Evolutionary conservation across 768 basidiomycete genomes (phyloP), one percentile per base, ranked within the genome.

Genomic region (Trametopsis cervina): DNA sequence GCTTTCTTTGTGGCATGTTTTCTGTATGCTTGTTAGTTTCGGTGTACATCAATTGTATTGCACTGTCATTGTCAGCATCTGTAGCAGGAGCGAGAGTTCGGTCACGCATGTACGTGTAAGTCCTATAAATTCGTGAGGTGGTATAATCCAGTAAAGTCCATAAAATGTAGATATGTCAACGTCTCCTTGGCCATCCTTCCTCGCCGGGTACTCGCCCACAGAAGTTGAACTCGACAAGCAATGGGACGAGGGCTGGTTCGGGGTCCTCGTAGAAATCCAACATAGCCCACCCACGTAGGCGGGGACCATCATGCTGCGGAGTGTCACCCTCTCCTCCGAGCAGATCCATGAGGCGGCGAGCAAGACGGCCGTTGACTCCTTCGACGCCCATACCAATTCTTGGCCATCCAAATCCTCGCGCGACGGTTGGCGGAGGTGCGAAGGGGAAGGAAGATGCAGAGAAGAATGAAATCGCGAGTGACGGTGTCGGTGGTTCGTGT

Each of bases 391-490:
- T 58, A 2, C 84, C 83, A 66, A 75, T 69, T 29, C 72, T 67
- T 0, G 89, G 89, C 82, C 83, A 91, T 12, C 91, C 90, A 57
- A 90, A 80, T 0, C 93, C 93, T 54, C 76, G 77, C 4, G 94
- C 89, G 20, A 95, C 71, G 9, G 74, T 67, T 4, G 84, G 73
- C 5, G 93, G 94, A 18, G 85, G 67, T 0, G 90, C 87, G 12
- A 93, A 69, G 1, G 92, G 92, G 62, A 93, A 75, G 6, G 81
- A 81, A 0, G 87, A 70, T 0, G 89, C 93, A 22, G 90, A 92
- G 58, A 87, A 74, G 66, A 79, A 96, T 1, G 88, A 76, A 38
- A 97, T 83, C 17, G 81, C 76, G 15, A 94, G 74, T 2, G 71
- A 71, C 6, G 75, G 76, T 29, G 57, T 61, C 50, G 61, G 62